These are phyloP conservation scores for Gossypium armourianum DNA, from an alignment of 441 rosid species.

Conservation along the genomic window DNA sequence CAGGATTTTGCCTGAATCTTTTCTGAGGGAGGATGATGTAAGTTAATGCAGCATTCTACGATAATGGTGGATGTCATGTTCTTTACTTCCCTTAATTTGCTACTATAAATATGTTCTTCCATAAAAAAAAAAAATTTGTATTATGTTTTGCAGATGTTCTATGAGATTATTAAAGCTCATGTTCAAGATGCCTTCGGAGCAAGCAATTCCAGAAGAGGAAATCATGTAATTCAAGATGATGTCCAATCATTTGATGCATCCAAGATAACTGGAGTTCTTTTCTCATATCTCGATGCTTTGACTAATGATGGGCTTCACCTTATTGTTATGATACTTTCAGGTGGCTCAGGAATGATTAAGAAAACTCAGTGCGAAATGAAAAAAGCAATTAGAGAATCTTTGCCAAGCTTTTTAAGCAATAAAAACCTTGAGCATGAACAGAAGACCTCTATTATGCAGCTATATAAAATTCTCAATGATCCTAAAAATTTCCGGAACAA, in stretches of 20 bases:
- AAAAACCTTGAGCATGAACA: slow-evolving; percentile 19
- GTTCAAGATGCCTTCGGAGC: slow-evolving; percentile 58
- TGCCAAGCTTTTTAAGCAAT: slow-evolving; percentile 21
- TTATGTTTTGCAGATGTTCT: slow-evolving; percentile 39
- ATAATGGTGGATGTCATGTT: not conserved
- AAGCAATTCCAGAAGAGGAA: slow-evolving; percentile 18
- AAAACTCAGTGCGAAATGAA: slow-evolving; percentile 54
- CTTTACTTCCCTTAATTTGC: not conserved
- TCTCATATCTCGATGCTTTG: slow-evolving; percentile 39
- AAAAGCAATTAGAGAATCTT: slow-evolving; percentile 37
- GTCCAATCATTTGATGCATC: slow-evolving; percentile 22
- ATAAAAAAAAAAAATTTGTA: not conserved
- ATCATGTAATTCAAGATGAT: slow-evolving; percentile 20
- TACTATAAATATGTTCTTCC: not conserved
- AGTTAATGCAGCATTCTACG: slow-evolving; percentile 19
- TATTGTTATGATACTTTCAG: slow-evolving; percentile 36
- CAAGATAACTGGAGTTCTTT: slow-evolving; percentile 28
- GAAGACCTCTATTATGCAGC: slow-evolving; percentile 23
- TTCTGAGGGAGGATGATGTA: slow-evolving; percentile 73
- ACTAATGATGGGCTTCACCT: slow-evolving; percentile 53
- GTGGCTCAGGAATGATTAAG: slow-evolving; percentile 33
- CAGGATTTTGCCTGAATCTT: slow-evolving; percentile 54
- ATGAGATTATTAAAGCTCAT: slow-evolving; percentile 38
- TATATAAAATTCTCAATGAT: slow-evolving; percentile 43
- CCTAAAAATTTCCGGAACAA: slow-evolving; percentile 37